Base-by-base conservation (phyloP, 2,329 filamentous ascomycete genomes). In the Stagonosporopsis cucurbitacearum region DNA sequence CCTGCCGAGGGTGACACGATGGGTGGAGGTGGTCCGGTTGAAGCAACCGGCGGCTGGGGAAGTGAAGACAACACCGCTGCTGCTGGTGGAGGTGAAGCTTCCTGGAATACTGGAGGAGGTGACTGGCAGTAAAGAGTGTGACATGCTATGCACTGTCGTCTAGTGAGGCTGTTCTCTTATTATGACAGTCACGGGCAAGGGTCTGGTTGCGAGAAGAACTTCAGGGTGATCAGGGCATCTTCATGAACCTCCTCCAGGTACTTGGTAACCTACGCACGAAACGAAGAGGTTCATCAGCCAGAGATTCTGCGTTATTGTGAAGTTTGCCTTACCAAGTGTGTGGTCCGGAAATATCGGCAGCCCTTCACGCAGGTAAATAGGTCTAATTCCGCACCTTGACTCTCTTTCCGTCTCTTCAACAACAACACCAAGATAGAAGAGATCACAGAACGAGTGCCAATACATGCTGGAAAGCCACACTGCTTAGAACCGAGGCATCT, bases 1-100 rank as follows among this genome's bases (percentile, higher is more conserved):
- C 59, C 67, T 15, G 58, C 61, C 12, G 67, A 69, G n/a, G 64
- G 52, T 13, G 63, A 50, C 22, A 64, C 49, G 2, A 45, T 50
- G 32, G 58, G 54, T 28, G 59, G 50, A 28, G 64, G 64, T 12
- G 62, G 55, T 35, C 42, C 58, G 15, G 60, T 57, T 20, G 60
- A 55, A 11, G 60, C 53, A 37, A 54, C 45, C 23, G 63, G 64
- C 50, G 6, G 22, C 17, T 64, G 58, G 51, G 60, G 58, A 19
- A 40, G 46, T 17, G 37, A 41, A 17, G 50, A 59, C 26, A 50
- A 50, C 35, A 44, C 54, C 44, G 43, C 55, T 25, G 48, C 52
- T 46, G 50, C 48, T 30, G 50, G 44, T 60, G 62, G 57, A 17
- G 65, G 58, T 5, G 67, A 66, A 35, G 45, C 58, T 46, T 60